These are phyloP conservation scores for Lentinula aciculospora DNA, from an alignment of 768 basidiomycete species.

Conservation along the genomic window DNA sequence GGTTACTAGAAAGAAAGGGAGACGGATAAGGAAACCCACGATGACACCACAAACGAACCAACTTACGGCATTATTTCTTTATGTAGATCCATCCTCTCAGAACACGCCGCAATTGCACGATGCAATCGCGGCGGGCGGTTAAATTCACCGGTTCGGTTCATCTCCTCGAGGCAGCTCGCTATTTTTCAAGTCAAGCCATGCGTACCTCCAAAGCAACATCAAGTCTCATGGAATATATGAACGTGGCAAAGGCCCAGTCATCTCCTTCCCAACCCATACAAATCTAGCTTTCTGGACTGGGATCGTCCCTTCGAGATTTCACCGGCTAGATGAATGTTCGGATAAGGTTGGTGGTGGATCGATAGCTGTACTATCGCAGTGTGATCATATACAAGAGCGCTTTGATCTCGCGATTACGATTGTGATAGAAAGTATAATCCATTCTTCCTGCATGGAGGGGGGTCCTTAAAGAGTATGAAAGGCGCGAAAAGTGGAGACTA, in stretches of 20 bases:
- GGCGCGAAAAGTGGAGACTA: background rate
- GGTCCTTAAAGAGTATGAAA: background rate
- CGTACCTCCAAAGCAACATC: background rate
- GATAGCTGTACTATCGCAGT: background rate
- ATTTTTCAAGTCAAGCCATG: background rate
- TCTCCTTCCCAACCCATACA: background rate
- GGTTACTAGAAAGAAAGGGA: constrained; percentile 4
- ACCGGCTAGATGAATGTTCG: constrained; percentile 3
- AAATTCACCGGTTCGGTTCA: constrained; percentile 2
- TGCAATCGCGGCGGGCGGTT: background rate
- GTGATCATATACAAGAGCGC: background rate
- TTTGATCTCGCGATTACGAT: background rate
- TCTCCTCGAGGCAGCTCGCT: constrained; percentile 2
- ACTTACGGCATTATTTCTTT: constrained; percentile 7
- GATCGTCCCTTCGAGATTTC: background rate
- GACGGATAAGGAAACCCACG: constrained; percentile 6
- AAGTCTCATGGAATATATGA: constrained; percentile 2
- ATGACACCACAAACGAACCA: constrained; percentile 5
- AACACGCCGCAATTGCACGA: background rate
- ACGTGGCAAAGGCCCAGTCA: background rate
- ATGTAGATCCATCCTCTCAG: background rate
- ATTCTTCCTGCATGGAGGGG: background rate
- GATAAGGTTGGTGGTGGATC: background rate
- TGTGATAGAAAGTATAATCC: background rate
- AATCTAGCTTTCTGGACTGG: background rate